These are phyloP conservation scores for Bipolaris oryzae DNA, from an alignment of 2,329 filamentous ascomycete genomes.

Conservation along the genomic window DNA sequence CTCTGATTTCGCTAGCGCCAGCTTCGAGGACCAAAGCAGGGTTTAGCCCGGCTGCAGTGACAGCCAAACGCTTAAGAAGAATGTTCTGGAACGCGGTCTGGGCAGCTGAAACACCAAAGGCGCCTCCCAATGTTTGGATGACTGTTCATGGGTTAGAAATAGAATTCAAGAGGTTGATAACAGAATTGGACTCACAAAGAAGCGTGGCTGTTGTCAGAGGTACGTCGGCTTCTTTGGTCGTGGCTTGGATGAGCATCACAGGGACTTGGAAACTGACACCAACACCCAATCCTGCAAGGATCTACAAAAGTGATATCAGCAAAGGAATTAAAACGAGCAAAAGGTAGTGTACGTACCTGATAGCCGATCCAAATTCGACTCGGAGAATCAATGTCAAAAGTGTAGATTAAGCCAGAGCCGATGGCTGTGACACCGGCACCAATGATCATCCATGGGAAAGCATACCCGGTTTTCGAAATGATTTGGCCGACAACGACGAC, in stretches of 20 bases:
- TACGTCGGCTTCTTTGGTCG: constrained; percentile 42
- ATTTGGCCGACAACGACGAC: constrained; percentile 9
- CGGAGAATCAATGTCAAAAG: constrained; percentile 46
- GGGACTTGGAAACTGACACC: constrained; percentile 34
- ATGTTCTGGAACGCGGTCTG: constrained; percentile 51
- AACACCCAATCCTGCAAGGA: constrained; percentile 50
- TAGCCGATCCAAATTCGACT: constrained; percentile 54
- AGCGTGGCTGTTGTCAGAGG: constrained; percentile 47
- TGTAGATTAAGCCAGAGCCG: constrained; percentile 52
- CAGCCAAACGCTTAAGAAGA: constrained; percentile 38
- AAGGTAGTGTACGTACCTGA: constrained; percentile 15
- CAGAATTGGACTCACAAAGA: constrained; percentile 38
- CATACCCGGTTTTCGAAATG: constrained; percentile 41
- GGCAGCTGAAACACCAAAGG: constrained; percentile 50
- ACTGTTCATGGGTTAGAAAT: background rate
- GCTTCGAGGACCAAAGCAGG: constrained; percentile 39
- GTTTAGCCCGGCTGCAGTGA: constrained; percentile 36
- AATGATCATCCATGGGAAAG: constrained; percentile 42
- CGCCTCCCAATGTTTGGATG: constrained; percentile 47
- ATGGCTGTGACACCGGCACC: constrained; percentile 42
- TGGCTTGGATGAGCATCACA: constrained; percentile 47
- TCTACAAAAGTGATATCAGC: constrained; percentile 25
- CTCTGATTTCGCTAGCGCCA: constrained; percentile 39
- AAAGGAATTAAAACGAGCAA: fast-evolving
- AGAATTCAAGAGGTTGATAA: fast-evolving